Evolutionary conservation across 2,329 filamentous ascomycete species (phyloP), one percentile per base, ranked within the genome.

Genomic region (Paecilomyces sp.): DNA sequence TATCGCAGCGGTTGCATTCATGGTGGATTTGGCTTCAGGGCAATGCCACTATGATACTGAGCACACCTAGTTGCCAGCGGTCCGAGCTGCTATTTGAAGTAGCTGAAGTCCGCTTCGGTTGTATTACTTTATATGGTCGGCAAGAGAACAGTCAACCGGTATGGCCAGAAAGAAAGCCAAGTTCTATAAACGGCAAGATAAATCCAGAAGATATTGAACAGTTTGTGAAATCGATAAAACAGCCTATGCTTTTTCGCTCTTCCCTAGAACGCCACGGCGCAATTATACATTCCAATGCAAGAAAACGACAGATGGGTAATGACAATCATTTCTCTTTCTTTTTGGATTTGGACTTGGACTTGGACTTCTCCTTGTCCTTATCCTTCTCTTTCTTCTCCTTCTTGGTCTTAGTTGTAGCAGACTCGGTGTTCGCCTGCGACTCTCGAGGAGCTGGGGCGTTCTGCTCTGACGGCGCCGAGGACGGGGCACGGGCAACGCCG

Each of bases 361-460:
- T 28, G 25, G 24, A 60, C 24, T 66, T 66, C 41, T 64, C 60
- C 59, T 66, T 66, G 51, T 64, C 60, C 59, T 68, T 66, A 15
- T 62, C 59, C 41, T 61, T 63, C 15, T 53, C 51, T 53, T 55
- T 55, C 54, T 55, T 55, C 33, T 55, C 54, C 54, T 55, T 55
- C 33, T 55, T 55, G 15, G 24, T 36, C 54, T 55, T 55, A 3
- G 54, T 31, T 12, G 25, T 36, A 18, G 54, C n/a, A 54, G 24
- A 12, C 52, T 54, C n/a, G 4, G 41, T 15, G 24, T 67, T 56
- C 15, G 62, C 60, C 33, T 62, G 52, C 36, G 25, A 36, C 47
- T 53, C 51, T 30, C 15, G 51, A 22, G 24, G 13, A 53, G 24
- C 51, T 5, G 24, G 11, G 22, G 22, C 24, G 11, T 53, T 53